phyloP scores from a whole-genome alignment of 805 yeast species.

The Nakazawaea populi region DNA sequence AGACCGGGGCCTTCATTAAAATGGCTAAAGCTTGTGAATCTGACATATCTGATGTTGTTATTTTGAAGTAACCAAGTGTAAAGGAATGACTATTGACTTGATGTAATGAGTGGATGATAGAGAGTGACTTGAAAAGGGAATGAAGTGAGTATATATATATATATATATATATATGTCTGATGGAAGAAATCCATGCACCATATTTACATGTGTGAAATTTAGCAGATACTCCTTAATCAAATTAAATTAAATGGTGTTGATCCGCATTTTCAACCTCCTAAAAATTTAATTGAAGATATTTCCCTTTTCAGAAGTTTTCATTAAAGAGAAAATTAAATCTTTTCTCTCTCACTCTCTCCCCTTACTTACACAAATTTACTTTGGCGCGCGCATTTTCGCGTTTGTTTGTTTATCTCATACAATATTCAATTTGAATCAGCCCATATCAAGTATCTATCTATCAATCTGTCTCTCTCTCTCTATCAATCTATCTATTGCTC shows the following conservation, averaged over 20 bases:
- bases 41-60: constrained; percentile 25
- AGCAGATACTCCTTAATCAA: not conserved
- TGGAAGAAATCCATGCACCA: not conserved
- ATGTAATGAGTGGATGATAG: not conserved
- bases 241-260: not conserved
- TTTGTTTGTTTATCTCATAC: too few relatives aligned
- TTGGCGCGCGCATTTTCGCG: not conserved
- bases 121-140: not conserved
- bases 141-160: not conserved
- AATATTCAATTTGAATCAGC: too few relatives aligned
- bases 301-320: not conserved
- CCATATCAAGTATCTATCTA: too few relatives aligned
- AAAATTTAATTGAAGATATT: not conserved
- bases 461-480: too few relatives aligned
- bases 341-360: not conserved
- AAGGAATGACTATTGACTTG: not conserved
- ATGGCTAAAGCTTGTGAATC: constrained; percentile 53
- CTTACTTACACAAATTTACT: not conserved
- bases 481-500: too few relatives aligned
- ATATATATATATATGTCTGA: not conserved
- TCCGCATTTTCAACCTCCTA: not conserved
- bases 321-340: not conserved
- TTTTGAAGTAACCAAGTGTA: not conserved
- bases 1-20: constrained; percentile 59
- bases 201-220: not conserved